These are phyloP conservation scores for Clarireedia monteithiana DNA, from an alignment of 2,329 filamentous ascomycete species.

Conservation along the genomic window DNA sequence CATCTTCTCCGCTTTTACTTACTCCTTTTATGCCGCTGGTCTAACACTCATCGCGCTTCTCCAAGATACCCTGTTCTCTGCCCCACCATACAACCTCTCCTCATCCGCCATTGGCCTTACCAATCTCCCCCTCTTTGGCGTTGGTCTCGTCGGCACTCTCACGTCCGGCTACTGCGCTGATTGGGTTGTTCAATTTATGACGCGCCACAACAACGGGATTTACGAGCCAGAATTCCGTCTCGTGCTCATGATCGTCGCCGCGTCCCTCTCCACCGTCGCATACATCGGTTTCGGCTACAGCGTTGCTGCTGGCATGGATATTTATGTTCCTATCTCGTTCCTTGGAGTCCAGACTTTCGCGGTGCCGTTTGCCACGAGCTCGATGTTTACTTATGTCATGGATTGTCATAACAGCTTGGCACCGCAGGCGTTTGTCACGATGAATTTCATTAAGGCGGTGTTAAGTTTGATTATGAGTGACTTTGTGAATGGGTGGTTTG, in stretches of 20 bases:
- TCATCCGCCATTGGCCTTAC: slow-evolving; percentile 18
- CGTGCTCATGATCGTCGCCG: slow-evolving; percentile 31
- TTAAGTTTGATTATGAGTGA: slow-evolving; percentile 28
- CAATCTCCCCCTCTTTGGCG: slow-evolving; percentile 16
- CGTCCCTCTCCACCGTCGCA: slow-evolving; percentile 29
- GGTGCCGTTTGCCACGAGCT: slow-evolving; percentile 32
- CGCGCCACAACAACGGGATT: slow-evolving; percentile 41
- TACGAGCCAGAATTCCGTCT: slow-evolving; percentile 48
- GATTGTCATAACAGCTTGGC: slow-evolving; percentile 34
- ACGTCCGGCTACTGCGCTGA: slow-evolving; percentile 31
- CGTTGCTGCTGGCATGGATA: slow-evolving; percentile 25
- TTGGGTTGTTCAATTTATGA: slow-evolving; percentile 35
- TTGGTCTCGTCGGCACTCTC: slow-evolving; percentile 29
- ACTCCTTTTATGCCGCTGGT: slow-evolving; percentile 19
- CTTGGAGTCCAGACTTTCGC: slow-evolving; percentile 31
- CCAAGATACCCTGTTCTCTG: slow-evolving; percentile 19
- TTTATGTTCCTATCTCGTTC: slow-evolving; percentile 29
- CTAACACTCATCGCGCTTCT: slow-evolving; percentile 21
- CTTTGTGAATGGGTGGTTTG: slow-evolving; percentile 24
- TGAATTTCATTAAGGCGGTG: slow-evolving; percentile 35
- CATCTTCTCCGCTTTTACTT: slow-evolving; percentile 20
- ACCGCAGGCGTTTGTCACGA: slow-evolving; percentile 35
- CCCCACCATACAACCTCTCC: slow-evolving; percentile 17
- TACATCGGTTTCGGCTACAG: slow-evolving; percentile 36
- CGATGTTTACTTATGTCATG: slow-evolving; percentile 34